Conservation (phyloP, 257 asterid species). For the Primulina eburnea region DNA sequence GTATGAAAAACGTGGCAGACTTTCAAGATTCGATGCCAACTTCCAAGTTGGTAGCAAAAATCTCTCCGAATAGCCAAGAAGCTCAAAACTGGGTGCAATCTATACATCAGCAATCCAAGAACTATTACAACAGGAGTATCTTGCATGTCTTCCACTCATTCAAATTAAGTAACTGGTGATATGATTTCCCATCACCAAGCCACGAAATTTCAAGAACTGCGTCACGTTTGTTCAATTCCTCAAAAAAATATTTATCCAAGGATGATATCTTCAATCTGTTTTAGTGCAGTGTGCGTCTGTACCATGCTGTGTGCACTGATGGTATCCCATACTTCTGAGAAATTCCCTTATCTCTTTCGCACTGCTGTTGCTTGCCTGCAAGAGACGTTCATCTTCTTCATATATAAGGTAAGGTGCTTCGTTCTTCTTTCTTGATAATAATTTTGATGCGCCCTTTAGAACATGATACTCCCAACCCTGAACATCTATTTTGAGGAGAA, state of each 20-base stretch:
- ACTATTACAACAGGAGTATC: slow-evolving; percentile 15
- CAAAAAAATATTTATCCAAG: background rate
- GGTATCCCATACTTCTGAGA: slow-evolving; percentile 67
- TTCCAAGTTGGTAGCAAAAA: slow-evolving; percentile 1
- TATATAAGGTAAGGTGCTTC: slow-evolving; percentile 95
- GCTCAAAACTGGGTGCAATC: background rate
- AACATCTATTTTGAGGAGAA: slow-evolving; percentile 85
- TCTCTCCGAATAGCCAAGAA: slow-evolving; percentile 13
- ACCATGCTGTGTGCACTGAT: slow-evolving; percentile 64
- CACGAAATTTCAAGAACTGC: slow-evolving; percentile 13
- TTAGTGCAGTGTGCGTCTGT: slow-evolving; percentile 98
- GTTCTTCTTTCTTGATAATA: slow-evolving; percentile 73
- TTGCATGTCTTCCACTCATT: slow-evolving; percentile 12
- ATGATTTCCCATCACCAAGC: background rate
- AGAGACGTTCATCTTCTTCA: slow-evolving; percentile 89
- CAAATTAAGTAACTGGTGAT: slow-evolving; percentile 1
- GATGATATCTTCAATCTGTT: slow-evolving; percentile 40
- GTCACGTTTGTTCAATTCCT: slow-evolving; percentile 10
- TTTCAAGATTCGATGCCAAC: background rate
- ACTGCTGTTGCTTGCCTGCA: slow-evolving; percentile 92
- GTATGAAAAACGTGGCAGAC: slow-evolving; percentile 3
- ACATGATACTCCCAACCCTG: slow-evolving; percentile 99
- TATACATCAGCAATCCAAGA: slow-evolving; percentile 8
- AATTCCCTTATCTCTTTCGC: slow-evolving; percentile 72
- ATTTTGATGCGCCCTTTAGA: slow-evolving; percentile 76